Conservation (phyloP, 208 protist species). For the Giardia muris region DNA sequence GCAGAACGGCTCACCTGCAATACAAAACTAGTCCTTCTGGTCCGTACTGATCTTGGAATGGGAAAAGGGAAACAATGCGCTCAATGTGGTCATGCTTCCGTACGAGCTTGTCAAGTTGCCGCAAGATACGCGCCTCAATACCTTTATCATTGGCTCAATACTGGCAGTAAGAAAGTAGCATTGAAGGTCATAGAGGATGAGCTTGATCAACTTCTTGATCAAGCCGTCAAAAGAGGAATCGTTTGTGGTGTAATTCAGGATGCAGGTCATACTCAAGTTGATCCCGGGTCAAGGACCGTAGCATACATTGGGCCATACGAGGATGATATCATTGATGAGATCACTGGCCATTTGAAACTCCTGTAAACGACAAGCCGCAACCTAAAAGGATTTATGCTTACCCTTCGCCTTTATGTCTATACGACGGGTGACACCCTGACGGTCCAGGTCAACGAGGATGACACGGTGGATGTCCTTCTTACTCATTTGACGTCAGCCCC, state of each 20-base stretch:
- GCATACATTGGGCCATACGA: neutral
- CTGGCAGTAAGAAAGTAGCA: neutral
- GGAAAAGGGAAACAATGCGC: neutral
- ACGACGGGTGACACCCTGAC: neutral
- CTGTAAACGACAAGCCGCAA: no score
- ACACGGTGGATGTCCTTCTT: neutral
- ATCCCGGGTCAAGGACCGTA: constrained; percentile 11
- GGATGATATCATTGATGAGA: constrained; percentile 1
- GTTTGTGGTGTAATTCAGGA: neutral
- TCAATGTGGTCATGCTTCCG: neutral
- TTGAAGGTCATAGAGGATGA: neutral
- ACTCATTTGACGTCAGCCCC: neutral
- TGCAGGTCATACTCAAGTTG: constrained; percentile 27
- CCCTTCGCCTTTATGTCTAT: neutral
- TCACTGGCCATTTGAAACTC: constrained; percentile 25
- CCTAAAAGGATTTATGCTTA: no score
- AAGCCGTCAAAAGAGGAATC: neutral
- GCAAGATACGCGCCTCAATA: neutral
- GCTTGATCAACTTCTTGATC: neutral
- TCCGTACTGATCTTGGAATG: neutral
- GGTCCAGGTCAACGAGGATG: neutral
- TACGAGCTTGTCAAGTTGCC: neutral
- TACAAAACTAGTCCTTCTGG: neutral
- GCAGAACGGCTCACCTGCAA: no score
- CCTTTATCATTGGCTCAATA: neutral